Conservation (phyloP, 495 filamentous ascomycete genomes). For the Barbatosphaeria neglecta region DNA sequence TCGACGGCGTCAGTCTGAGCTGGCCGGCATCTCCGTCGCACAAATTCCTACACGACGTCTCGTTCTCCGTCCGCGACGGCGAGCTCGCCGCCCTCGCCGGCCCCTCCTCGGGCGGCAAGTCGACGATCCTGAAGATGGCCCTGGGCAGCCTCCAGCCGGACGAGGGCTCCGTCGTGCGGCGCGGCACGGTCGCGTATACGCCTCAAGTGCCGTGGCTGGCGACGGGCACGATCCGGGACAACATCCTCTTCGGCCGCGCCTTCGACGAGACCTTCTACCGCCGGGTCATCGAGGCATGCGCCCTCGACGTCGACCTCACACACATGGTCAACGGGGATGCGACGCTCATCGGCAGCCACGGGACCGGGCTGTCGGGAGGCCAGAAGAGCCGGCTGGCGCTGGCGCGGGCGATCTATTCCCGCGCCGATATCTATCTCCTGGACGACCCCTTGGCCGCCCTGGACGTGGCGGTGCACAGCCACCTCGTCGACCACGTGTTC, state of each 20-base stretch:
- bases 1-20: neutral
- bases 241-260: slow-evolving; percentile 25
- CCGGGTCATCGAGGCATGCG: slow-evolving; percentile 68
- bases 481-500: neutral
- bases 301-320: slow-evolving; percentile 65
- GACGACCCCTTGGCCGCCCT: slow-evolving; percentile 79
- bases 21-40: neutral
- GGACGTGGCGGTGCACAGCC: slow-evolving; percentile 65
- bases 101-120: neutral
- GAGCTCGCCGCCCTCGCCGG: neutral
- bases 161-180: neutral
- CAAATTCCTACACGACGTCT: neutral
- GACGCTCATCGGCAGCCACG: slow-evolving; percentile 76
- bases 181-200: neutral
- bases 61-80: neutral
- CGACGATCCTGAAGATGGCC: neutral
- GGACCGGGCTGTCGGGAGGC: slow-evolving; percentile 74
- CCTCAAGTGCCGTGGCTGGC: slow-evolving; percentile 30
- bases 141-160: neutral
- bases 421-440: slow-evolving; percentile 70
- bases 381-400: slow-evolving; percentile 76
- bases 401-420: slow-evolving; percentile 73
- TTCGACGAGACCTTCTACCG: slow-evolving; percentile 58
- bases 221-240: slow-evolving; percentile 30
- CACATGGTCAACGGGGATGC: slow-evolving; percentile 70